These are phyloP conservation scores for Amyloporia xantha DNA, from an alignment of 768 basidiomycete species.

Conservation along the genomic window DNA sequence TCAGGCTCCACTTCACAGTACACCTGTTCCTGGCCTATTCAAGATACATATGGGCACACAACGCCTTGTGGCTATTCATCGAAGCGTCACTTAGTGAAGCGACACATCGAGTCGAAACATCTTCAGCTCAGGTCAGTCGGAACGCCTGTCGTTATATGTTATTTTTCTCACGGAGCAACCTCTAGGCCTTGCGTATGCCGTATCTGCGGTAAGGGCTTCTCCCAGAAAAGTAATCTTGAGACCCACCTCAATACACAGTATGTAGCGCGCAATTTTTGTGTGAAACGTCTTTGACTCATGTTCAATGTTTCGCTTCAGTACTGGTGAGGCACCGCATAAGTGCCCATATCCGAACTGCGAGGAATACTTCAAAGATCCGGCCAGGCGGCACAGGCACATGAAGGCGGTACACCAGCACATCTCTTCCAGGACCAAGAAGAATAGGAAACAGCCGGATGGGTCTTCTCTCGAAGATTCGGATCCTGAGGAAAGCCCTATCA, in stretches of 20 bases:
- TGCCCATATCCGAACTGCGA: conserved; percentile 44
- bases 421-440: conserved; percentile 41
- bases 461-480: conserved; percentile 16
- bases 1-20: background rate
- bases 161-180: conserved; percentile 3
- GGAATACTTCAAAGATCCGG: conserved; percentile 56
- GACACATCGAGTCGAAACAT: conserved; percentile 61
- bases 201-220: conserved; percentile 47
- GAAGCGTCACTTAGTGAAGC: conserved; percentile 62
- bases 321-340: conserved; percentile 47
- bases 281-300: no score
- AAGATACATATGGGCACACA: background rate
- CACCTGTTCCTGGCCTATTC: background rate
- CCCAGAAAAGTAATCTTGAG: conserved; percentile 51
- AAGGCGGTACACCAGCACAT: conserved; percentile 44
- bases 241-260: conserved; percentile 53
- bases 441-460: conserved; percentile 23
- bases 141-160: conserved; percentile 17
- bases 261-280: conserved; percentile 20
- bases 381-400: conserved; percentile 56
- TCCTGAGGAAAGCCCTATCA: no score
- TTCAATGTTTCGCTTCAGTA: conserved; percentile 33
- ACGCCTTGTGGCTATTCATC: conserved; percentile 34
- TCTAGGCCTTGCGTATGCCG: conserved; percentile 45
- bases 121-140: conserved; percentile 51